phyloP scores from a whole-genome alignment of 2,329 filamentous ascomycete genomes.

The Cephalotrichum gorgonifer region DNA sequence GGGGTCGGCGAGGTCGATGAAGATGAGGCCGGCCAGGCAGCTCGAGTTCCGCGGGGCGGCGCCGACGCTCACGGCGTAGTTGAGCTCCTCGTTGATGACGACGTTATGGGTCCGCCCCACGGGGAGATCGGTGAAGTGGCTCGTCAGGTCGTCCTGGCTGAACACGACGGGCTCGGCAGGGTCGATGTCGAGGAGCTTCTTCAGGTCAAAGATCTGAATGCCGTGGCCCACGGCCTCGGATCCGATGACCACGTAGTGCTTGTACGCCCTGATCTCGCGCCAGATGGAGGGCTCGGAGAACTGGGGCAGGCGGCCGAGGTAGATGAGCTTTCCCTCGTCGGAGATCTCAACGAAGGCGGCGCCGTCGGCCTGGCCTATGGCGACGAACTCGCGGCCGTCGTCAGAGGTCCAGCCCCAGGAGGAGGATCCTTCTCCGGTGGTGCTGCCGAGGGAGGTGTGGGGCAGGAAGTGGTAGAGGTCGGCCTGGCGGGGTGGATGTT shows the following conservation, averaged over 20 bases:
- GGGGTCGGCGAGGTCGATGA: slow-evolving; percentile 46
- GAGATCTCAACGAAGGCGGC: slow-evolving; percentile 34
- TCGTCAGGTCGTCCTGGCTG: slow-evolving; percentile 18
- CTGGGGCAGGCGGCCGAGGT: slow-evolving; percentile 30
- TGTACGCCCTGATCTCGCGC: slow-evolving; percentile 24
- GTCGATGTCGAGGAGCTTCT: slow-evolving; percentile 35
- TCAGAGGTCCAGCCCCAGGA: slow-evolving; percentile 37
- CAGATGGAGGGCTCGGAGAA: slow-evolving; percentile 23
- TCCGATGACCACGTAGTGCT: slow-evolving; percentile 20
- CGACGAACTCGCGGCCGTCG: slow-evolving; percentile 33
- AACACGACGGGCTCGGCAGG: slow-evolving; percentile 23
- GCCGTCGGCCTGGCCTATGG: slow-evolving; percentile 31
- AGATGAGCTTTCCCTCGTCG: slow-evolving; percentile 27
- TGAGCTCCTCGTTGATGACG: slow-evolving; percentile 27
- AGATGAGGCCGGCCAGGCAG: slow-evolving; percentile 42
- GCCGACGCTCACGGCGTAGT: slow-evolving; percentile 34
- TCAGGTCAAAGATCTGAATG: slow-evolving; percentile 53
- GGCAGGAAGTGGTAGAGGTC: slow-evolving; percentile 46
- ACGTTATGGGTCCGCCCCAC: slow-evolving; percentile 9
- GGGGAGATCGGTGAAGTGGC: slow-evolving; percentile 19
- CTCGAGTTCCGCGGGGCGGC: slow-evolving; percentile 25
- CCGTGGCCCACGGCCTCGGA: slow-evolving; percentile 35
- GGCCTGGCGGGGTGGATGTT: slow-evolving; percentile 9
- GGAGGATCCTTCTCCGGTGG: slow-evolving; percentile 21
- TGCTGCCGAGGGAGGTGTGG: slow-evolving; percentile 40